A percentile compares a stretch with the other conserved stretches of the same genome.
Evolutionary conservation across 768 basidiomycete genomes (phyloP).

Genomic region (Xerocomellus intermedius): DNA sequence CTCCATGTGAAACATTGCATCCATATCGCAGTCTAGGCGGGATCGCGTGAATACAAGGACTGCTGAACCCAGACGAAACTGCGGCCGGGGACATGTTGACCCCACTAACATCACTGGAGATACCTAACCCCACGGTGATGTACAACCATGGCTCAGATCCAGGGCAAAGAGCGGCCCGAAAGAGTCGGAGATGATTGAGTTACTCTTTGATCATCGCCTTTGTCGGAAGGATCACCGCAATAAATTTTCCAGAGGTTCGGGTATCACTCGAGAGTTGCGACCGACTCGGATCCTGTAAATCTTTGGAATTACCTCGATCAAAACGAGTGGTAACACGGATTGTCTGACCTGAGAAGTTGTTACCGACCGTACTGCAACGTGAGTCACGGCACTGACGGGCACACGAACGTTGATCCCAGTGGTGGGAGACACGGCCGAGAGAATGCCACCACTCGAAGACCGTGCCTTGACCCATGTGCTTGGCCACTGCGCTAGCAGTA

Average conservation of each 20-base stretch:
- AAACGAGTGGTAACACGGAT: neutral
- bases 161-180: neutral
- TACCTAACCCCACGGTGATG: neutral
- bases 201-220: neutral
- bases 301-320: neutral
- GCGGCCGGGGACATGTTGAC: neutral
- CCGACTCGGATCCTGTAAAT: neutral
- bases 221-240: neutral
- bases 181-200: neutral
- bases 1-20: slow-evolving; percentile 2
- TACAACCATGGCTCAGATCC: neutral
- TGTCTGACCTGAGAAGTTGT: neutral
- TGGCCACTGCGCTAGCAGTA: neutral
- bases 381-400: no score
- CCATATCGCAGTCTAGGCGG: slow-evolving; percentile 15
- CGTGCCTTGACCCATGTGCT: no score
- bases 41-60: slow-evolving; percentile 5
- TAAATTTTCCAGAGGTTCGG: neutral
- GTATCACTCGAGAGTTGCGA: neutral
- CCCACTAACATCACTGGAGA: neutral
- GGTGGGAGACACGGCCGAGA: neutral
- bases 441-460: neutral
- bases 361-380: neutral
- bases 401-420: neutral
- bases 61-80: neutral